Conservation (phyloP, 1,284 basidiomycete genomes). For the Trametes hirsuta region DNA sequence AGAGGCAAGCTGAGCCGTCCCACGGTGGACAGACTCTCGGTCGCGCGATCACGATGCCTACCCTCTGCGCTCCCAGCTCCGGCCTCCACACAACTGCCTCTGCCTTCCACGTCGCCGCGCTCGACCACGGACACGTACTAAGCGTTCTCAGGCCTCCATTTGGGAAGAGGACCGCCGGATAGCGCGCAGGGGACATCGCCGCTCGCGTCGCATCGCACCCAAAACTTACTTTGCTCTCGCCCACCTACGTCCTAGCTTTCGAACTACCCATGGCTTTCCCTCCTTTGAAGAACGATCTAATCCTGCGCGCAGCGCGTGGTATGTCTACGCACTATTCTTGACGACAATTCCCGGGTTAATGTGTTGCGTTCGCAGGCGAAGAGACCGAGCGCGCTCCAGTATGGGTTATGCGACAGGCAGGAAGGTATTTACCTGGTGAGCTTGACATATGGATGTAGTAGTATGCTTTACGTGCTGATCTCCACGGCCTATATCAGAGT, state of each 20-base stretch:
- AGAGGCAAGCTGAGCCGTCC: conserved; percentile 17
- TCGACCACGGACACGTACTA: conserved; percentile 16
- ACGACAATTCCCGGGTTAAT: not conserved
- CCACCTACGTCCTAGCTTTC: not conserved
- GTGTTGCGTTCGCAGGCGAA: conserved; percentile 58
- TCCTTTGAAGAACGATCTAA: conserved; percentile 85
- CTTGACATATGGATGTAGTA: conserved; percentile 5
- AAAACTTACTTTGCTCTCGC: not conserved
- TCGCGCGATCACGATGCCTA: conserved; percentile 20
- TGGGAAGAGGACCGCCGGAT: not conserved
- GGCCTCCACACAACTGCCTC: not conserved
- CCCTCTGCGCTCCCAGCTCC: conserved; percentile 10
- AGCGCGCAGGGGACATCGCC: not conserved
- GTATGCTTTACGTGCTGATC: not conserved
- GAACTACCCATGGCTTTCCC: conserved; percentile 52
- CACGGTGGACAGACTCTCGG: conserved; percentile 18
- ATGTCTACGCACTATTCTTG: not conserved
- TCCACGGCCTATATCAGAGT: conserved; percentile 56
- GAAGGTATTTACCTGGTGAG: conserved; percentile 91
- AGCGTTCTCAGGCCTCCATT: conserved; percentile 4
- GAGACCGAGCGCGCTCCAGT: conserved; percentile 91
- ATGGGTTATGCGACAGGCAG: conserved; percentile 99
- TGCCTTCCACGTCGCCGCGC: conserved; percentile 17
- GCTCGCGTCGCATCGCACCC: not conserved
- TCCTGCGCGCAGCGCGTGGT: conserved; percentile 89